A percentile compares a stretch with the other conserved stretches of the same genome.
Conservation (phyloP, 345 rosid species). For the Anacardium occidentale region DNA sequence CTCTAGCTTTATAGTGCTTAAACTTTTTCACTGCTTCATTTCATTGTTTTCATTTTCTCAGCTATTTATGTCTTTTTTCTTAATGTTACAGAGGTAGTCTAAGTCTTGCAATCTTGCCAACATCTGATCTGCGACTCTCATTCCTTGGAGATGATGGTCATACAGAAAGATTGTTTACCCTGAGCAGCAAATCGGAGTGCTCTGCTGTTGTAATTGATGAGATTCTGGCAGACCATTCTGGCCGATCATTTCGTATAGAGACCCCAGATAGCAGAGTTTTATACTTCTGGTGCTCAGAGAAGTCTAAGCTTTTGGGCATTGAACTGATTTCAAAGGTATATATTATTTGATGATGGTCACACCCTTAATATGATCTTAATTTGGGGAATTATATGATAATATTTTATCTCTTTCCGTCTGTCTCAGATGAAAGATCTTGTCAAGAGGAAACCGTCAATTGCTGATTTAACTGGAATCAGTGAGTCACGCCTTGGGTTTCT, state of each 20-base stretch:
- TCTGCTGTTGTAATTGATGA: slow-evolving; percentile 56
- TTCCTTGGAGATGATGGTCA: slow-evolving; percentile 84
- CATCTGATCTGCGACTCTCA: slow-evolving; percentile 77
- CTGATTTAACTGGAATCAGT: slow-evolving; percentile 87
- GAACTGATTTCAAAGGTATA: slow-evolving; percentile 87
- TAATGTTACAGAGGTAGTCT: slow-evolving; percentile 72
- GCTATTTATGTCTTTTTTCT: neutral
- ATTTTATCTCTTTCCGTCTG: slow-evolving; percentile 4
- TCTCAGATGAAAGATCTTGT: slow-evolving; percentile 79
- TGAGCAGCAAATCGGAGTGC: slow-evolving; percentile 47
- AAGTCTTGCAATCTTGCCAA: slow-evolving; percentile 72
- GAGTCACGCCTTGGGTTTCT: slow-evolving; percentile 84
- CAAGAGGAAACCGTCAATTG: slow-evolving; percentile 78
- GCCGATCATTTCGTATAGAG: slow-evolving; percentile 75
- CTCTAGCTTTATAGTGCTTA: neutral
- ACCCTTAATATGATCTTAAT: neutral
- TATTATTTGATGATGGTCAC: neutral
- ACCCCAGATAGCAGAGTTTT: slow-evolving; percentile 48
- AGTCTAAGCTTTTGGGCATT: slow-evolving; percentile 72
- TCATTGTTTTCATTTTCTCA: slow-evolving; percentile 6
- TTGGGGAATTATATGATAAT: no score
- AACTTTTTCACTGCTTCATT: neutral
- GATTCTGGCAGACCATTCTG: slow-evolving; percentile 71
- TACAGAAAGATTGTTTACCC: slow-evolving; percentile 61
- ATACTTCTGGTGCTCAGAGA: slow-evolving; percentile 97